phyloP scores from a whole-genome alignment of 768 basidiomycete genomes.

The Suillus spraguei region DNA sequence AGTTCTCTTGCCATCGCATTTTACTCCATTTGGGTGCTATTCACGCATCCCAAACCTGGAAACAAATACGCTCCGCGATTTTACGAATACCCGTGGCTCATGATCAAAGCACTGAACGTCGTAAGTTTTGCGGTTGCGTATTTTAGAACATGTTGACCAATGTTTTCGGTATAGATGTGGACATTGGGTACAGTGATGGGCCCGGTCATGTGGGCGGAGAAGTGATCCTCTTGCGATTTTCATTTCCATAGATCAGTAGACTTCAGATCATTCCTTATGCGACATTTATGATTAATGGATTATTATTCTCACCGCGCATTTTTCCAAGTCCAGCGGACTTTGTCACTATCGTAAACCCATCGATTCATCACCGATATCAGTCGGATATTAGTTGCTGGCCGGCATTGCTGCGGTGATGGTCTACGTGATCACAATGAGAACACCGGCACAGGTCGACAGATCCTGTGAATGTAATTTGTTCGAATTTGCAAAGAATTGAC shows the following conservation, averaged over 20 bases:
- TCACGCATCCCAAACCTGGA: neutral
- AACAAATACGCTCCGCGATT: neutral
- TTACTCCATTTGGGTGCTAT: neutral
- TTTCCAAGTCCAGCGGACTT: neutral
- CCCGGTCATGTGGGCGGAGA: slow-evolving; percentile 2
- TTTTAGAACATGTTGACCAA: too few relatives aligned
- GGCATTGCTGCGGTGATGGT: too few relatives aligned
- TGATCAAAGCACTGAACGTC: neutral
- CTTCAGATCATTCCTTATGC: neutral
- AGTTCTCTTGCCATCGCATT: neutral
- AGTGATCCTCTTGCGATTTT: neutral
- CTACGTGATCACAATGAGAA: too few relatives aligned
- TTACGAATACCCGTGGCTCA: neutral
- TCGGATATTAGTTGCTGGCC: neutral
- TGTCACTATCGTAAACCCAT: neutral
- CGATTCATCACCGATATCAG: neutral
- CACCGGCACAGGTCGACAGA: too few relatives aligned
- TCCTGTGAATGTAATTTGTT: too few relatives aligned
- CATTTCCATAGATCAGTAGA: neutral
- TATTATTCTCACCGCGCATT: neutral
- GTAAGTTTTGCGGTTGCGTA: neutral
- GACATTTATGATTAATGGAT: neutral
- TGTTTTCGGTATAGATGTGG: neutral
- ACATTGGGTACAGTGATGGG: neutral
- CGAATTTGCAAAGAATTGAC: too few relatives aligned